phyloP scores from a whole-genome alignment of 75 land plant species.

The Larix kaempferi region DNA sequence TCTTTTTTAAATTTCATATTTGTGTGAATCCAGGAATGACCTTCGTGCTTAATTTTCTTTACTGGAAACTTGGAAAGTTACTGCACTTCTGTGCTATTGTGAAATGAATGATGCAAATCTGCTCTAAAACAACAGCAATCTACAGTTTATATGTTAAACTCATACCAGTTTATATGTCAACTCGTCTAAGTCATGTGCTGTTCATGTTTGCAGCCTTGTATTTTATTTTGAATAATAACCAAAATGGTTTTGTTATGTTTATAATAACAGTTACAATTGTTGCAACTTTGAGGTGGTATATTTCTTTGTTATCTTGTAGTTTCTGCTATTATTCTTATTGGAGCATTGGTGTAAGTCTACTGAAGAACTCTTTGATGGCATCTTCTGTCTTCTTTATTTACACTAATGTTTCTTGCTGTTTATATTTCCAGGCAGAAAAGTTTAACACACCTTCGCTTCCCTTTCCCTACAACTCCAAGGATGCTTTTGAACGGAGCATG shows the following conservation, averaged over 20 bases:
- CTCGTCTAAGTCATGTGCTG: no score
- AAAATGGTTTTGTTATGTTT: background rate
- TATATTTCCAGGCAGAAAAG: constrained; percentile 65
- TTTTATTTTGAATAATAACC: no score
- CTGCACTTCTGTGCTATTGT: no score
- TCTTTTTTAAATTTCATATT: no score
- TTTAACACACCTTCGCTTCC: constrained; percentile 46
- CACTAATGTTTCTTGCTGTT: background rate
- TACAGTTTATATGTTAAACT: no score
- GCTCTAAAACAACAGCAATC: no score
- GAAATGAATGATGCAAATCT: no score
- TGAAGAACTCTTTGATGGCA: background rate
- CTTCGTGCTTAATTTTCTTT: no score
- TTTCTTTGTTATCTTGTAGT: background rate
- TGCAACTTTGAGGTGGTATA: background rate
- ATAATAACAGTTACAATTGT: background rate
- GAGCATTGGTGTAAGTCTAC: background rate
- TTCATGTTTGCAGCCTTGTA: no score
- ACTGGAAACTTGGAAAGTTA: no score
- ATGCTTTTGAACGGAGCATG: constrained; percentile 69
- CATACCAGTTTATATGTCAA: no score
- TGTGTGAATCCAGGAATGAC: no score
- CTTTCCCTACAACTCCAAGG: constrained; percentile 52
- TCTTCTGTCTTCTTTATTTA: background rate
- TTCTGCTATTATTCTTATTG: background rate